phyloP scores from a whole-genome alignment of 73 alveolate species.

The Tetrahymena malaccensis region DNA sequence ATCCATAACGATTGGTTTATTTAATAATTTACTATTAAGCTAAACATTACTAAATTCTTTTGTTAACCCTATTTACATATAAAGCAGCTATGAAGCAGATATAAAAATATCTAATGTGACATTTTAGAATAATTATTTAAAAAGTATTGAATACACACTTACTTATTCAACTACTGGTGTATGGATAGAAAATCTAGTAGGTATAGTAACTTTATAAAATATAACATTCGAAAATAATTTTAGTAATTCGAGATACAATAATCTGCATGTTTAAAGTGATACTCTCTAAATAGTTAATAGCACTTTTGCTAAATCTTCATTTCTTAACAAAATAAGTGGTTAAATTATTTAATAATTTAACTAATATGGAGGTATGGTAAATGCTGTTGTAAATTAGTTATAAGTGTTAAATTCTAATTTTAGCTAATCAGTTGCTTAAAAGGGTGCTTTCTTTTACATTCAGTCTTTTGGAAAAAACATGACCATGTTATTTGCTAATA shows the following conservation, averaged over 20 bases:
- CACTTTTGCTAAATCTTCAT: too few species aligned
- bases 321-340: too few species aligned
- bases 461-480: not conserved
- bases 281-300: too few species aligned
- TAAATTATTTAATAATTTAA: too few species aligned
- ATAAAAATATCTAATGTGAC: too few species aligned
- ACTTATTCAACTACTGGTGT: not conserved
- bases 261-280: not conserved
- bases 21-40: too few species aligned
- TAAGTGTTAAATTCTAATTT: not conserved
- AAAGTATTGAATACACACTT: not conserved
- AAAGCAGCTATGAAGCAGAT: not conserved
- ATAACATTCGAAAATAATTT: not conserved
- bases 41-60: not conserved
- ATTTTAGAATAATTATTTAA: too few species aligned
- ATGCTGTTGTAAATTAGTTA: not conserved
- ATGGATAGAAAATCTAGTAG: not conserved
- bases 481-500: not conserved
- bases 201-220: not conserved
- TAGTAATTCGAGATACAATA: not conserved
- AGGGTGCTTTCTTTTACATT: not conserved
- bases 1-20: too few species aligned
- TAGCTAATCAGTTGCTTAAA: not conserved
- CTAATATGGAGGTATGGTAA: not conserved
- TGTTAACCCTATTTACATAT: not conserved